phyloP scores from a whole-genome alignment of 1,284 basidiomycete species.

The Ustilago hordei region DNA sequence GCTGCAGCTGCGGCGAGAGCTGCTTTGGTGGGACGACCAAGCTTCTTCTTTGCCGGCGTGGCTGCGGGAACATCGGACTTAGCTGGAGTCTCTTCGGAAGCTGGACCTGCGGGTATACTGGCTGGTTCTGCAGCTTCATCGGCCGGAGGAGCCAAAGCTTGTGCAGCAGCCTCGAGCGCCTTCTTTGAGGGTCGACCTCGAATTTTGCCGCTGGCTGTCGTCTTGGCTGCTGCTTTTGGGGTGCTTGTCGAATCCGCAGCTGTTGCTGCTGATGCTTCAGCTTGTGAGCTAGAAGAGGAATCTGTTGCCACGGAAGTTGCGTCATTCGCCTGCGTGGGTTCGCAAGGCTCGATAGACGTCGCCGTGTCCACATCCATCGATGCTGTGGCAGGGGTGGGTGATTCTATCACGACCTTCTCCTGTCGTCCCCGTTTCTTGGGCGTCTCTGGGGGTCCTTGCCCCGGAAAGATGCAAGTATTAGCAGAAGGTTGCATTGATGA shows the following conservation, averaged over 20 bases:
- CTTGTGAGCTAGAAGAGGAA: not conserved
- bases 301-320: not conserved
- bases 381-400: not conserved
- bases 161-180: conserved; percentile 2
- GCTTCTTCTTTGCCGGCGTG: conserved; percentile 3
- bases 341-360: not conserved
- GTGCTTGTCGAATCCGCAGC: not conserved
- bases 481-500: not conserved
- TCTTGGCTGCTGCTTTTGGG: not conserved
- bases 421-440: conserved; percentile 9
- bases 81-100: conserved; percentile 1
- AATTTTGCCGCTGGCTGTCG: conserved; percentile 5
- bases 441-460: conserved; percentile 11
- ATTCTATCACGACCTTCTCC: conserved; percentile 7
- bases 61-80: not conserved
- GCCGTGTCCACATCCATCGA: not conserved
- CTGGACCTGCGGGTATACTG: not conserved
- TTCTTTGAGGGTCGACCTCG: conserved; percentile 21
- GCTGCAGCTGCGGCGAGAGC: not conserved
- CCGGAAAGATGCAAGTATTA: not conserved
- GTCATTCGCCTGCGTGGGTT: not conserved
- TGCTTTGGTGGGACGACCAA: not conserved
- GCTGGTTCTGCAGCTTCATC: not conserved
- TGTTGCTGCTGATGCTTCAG: not conserved
- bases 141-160: not conserved